phyloP scores from a whole-genome alignment of 2,329 filamentous ascomycete genomes.

The Sclerotinia nivalis region DNA sequence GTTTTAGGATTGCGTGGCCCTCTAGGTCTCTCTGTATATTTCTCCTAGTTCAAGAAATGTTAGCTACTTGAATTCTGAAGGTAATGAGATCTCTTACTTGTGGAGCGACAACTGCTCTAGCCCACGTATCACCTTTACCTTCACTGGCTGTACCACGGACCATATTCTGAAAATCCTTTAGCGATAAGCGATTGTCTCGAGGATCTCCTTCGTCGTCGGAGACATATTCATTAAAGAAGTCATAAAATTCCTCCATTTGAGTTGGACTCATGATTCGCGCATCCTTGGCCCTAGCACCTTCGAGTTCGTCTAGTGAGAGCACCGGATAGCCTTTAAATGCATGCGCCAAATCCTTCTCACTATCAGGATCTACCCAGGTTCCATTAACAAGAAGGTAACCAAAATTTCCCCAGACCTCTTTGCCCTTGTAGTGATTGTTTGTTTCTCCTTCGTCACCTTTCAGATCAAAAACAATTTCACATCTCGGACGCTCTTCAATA shows the following conservation, averaged over 20 bases:
- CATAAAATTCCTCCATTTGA: constrained; percentile 33
- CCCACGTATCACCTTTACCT: constrained; percentile 21
- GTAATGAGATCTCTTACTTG: constrained; percentile 3
- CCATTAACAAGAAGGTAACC: constrained; percentile 36
- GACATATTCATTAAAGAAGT: constrained; percentile 34
- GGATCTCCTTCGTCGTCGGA: constrained; percentile 47
- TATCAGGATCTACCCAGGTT: constrained; percentile 40
- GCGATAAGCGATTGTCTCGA: constrained; percentile 44
- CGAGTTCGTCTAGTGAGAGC: constrained; percentile 12
- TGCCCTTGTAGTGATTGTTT: constrained; percentile 32
- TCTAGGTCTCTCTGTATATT: constrained; percentile 25
- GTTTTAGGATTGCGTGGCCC: background rate
- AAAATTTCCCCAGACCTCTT: constrained; percentile 33
- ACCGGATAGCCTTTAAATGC: constrained; percentile 27
- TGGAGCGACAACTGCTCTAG: constrained; percentile 7
- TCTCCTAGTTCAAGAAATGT: constrained; percentile 27
- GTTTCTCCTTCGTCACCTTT: constrained; percentile 14
- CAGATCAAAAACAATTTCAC: constrained; percentile 14
- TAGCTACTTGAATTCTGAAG: constrained; percentile 27
- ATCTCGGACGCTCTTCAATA: background rate
- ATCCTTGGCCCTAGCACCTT: constrained; percentile 16
- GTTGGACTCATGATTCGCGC: constrained; percentile 29
- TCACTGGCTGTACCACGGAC: constrained; percentile 39
- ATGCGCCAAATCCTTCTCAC: constrained; percentile 29
- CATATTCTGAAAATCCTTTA: constrained; percentile 48